phyloP scores from a whole-genome alignment of 345 rosid genomes.

The Triadica sebifera region DNA sequence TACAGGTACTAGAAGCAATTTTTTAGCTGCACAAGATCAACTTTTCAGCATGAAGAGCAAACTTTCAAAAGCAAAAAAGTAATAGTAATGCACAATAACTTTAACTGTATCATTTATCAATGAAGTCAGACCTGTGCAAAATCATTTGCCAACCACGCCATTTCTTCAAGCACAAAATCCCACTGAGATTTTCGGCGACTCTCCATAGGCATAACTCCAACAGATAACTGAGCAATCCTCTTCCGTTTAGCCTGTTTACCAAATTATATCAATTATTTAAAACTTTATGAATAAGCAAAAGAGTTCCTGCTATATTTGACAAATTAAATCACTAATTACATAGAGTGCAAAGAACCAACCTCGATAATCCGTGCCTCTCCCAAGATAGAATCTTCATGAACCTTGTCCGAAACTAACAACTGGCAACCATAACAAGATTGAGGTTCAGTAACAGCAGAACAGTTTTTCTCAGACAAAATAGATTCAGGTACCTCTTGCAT shows the following conservation, averaged over 20 bases:
- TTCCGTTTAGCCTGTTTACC: conserved; percentile 74
- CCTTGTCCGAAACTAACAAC: conserved; percentile 50
- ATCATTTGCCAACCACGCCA: conserved; percentile 99
- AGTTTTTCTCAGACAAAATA: conserved; percentile 26
- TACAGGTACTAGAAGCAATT: background rate
- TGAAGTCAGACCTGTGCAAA: conserved; percentile 77
- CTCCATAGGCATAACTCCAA: conserved; percentile 46
- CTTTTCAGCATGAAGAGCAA: background rate
- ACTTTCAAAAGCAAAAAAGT: background rate
- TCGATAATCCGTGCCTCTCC: conserved; percentile 87
- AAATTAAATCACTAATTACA: conserved; percentile 21
- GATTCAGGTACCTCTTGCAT: conserved; percentile 29
- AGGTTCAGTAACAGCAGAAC: conserved; percentile 38
- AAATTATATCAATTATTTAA: conserved; percentile 26
- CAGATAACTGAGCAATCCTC: conserved; percentile 84
- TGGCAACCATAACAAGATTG: conserved; percentile 40
- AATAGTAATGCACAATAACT: conserved; percentile 18
- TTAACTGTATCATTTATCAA: conserved; percentile 8
- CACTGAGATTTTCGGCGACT: conserved; percentile 64
- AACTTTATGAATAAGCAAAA: conserved; percentile 16
- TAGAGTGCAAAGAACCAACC: conserved; percentile 35
- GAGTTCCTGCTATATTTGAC: conserved; percentile 10
- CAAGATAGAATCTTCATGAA: conserved; percentile 72
- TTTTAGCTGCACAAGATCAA: background rate
- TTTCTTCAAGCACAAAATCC: conserved; percentile 99